Conservation (phyloP, 352 stramenopile genomes). For the Phytophthora fragariaefolia region DNA sequence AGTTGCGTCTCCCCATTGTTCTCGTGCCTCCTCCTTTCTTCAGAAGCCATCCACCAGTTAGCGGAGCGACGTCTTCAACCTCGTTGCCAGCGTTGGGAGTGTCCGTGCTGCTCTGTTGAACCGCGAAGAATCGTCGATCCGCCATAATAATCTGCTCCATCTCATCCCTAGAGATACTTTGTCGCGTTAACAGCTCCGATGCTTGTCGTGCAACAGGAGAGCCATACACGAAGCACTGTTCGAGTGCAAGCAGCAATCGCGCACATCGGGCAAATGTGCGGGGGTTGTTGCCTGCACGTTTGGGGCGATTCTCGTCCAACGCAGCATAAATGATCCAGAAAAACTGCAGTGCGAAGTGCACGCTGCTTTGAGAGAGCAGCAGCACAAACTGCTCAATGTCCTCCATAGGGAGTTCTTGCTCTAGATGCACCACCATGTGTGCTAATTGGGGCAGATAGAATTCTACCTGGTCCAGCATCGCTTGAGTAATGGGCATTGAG, state of each 20-base stretch:
- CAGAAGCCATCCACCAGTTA: slow-evolving; percentile 64
- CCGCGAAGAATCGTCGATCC: slow-evolving; percentile 77
- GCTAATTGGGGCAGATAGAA: slow-evolving; percentile 84
- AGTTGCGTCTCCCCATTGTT: slow-evolving; percentile 79
- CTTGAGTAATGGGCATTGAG: slow-evolving; percentile 51
- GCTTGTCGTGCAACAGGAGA: slow-evolving; percentile 64
- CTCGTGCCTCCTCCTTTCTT: slow-evolving; percentile 85
- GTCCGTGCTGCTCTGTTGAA: slow-evolving; percentile 47
- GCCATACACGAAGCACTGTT: slow-evolving; percentile 85
- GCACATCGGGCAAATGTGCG: slow-evolving; percentile 78
- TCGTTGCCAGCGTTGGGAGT: slow-evolving; percentile 5
- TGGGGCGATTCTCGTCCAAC: slow-evolving; percentile 81
- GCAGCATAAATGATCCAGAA: slow-evolving; percentile 88
- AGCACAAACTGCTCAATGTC: slow-evolving; percentile 85
- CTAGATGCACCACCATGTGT: slow-evolving; percentile 86
- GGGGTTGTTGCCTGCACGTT: slow-evolving; percentile 60
- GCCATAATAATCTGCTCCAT: slow-evolving; percentile 79
- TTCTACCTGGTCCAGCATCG: slow-evolving; percentile 77
- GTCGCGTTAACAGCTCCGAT: slow-evolving; percentile 60
- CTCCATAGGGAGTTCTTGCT: slow-evolving; percentile 78
- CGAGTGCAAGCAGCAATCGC: slow-evolving; percentile 72
- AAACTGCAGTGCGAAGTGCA: slow-evolving; percentile 84
- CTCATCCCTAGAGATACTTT: slow-evolving; percentile 72
- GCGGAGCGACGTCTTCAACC: slow-evolving; percentile 22
- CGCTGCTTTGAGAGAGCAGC: slow-evolving; percentile 73